Base-by-base conservation (phyloP, 2,329 filamentous ascomycete genomes). In the Cryphonectria radicalis region DNA sequence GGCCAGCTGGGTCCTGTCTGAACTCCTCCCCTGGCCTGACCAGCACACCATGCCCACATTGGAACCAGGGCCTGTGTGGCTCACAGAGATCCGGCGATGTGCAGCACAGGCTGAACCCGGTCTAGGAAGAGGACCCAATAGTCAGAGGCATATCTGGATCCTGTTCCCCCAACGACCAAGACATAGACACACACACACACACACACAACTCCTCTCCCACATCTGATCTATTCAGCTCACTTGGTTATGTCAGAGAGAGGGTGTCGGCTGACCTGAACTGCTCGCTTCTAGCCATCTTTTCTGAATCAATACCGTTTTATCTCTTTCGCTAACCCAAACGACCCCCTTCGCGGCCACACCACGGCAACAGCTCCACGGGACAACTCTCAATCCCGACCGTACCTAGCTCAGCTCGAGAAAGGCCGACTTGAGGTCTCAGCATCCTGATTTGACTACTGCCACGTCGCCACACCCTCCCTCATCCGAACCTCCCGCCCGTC, bases 391-490 rank as follows among this genome's bases (percentile, higher is more conserved):
- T 50, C 7, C 13, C 43, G 8, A 46, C 28, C 43, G 28, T 7
- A 50, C 14, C 43, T 25, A 50, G 40, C 14, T 55, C 64, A 70
- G 37, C n/a, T 60, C 35, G 53, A 65, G 40, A 42, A 63, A 35
- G 22, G 32, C 59, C 50, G 40, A 59, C 62, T 37, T 43, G 43
- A 63, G 46, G 63, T 65, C 43, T 65, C 62, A 50, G 46, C 57
- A 62, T 64, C 43, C 50, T 63, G 66, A 28, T 22, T 22, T 57
- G 57, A 62, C 59, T 46, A 55, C 66, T 62, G 35, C 65, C 42
- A 10, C 75, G 75, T 74, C 75, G 75, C 74, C 74, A 74, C 76
- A 78, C 77, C 76, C 77, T 43, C 63, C 55, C 25, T 37, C 76
- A 65, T 70, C 72, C 74, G 76, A 77, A 75, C 75, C 72, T 68